A percentile compares a stretch with the other conserved stretches of the same genome.
Conservation (phyloP, 805 yeast species). For the Wickerhamomyces bovis region DNA sequence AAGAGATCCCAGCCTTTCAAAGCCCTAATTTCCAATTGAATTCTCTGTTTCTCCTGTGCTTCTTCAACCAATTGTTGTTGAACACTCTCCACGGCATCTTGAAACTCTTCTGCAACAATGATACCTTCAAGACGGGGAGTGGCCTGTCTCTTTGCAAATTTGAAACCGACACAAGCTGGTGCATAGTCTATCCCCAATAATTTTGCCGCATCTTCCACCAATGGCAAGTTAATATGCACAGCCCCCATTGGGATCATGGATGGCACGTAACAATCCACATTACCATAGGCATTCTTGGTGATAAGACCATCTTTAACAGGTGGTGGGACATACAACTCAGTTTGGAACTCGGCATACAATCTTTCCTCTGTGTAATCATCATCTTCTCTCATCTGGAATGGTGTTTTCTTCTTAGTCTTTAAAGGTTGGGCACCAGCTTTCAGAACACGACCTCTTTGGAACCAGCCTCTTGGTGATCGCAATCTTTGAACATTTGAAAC, state of each 20-base stretch:
- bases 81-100: slow-evolving; percentile 53
- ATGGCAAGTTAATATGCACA: slow-evolving; percentile 46
- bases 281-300: slow-evolving; percentile 73
- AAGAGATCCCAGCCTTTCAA: slow-evolving; percentile 40
- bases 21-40: slow-evolving; percentile 41
- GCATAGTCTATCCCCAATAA: slow-evolving; percentile 72
- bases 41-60: slow-evolving; percentile 31
- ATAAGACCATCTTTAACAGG: slow-evolving; percentile 52
- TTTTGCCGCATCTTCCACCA: slow-evolving; percentile 66
- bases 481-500: slow-evolving; percentile 58
- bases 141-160: slow-evolving; percentile 49
- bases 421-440: slow-evolving; percentile 66
- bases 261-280: slow-evolving; percentile 71
- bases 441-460: slow-evolving; percentile 67
- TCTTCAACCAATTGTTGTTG: slow-evolving; percentile 44
- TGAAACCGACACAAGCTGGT: slow-evolving; percentile 82
- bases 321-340: slow-evolving; percentile 63
- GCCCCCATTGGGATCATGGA: slow-evolving; percentile 85
- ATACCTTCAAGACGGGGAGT: slow-evolving; percentile 71
- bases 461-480: slow-evolving; percentile 82
- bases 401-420: slow-evolving; percentile 35
- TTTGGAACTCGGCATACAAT: slow-evolving; percentile 73
- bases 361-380: slow-evolving; percentile 50
- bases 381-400: slow-evolving; percentile 16
- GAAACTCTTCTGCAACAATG: slow-evolving; percentile 57